A percentile compares a stretch with the other conserved stretches of the same genome.
These are phyloP conservation scores for Bryoerythrophyllum caledonicum DNA, from an alignment of 225 moss, liverwort and hornwort species.

Conservation along the genomic window DNA sequence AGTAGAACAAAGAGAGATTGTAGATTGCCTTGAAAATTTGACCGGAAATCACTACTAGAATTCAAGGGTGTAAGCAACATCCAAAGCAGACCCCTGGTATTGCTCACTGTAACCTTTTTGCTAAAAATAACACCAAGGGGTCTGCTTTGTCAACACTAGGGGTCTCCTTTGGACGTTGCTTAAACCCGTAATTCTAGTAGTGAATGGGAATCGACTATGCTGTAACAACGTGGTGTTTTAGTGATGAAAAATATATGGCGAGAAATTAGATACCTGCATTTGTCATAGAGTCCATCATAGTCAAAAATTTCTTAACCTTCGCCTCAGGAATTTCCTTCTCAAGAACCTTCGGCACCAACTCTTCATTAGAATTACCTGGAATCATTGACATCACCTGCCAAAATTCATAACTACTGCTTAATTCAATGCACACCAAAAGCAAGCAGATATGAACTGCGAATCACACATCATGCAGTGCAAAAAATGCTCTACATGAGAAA, in stretches of 20 bases:
- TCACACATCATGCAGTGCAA: neutral
- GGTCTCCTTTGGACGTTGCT: too few species aligned
- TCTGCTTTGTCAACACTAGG: too few species aligned
- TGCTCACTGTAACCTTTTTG: too few species aligned
- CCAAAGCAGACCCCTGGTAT: too few species aligned
- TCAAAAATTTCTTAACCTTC: slow-evolving; percentile 89
- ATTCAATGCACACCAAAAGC: neutral
- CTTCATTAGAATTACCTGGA: slow-evolving; percentile 78
- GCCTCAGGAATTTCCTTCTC: slow-evolving; percentile 79
- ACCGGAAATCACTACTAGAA: too few species aligned
- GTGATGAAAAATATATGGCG: neutral
- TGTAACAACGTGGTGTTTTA: neutral
- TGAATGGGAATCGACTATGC: neutral
- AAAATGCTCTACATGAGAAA: neutral
- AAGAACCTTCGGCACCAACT: slow-evolving; percentile 88
- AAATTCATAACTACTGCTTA: neutral
- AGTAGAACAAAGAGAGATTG: neutral
- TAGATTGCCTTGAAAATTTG: too few species aligned
- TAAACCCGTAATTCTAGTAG: too few species aligned
- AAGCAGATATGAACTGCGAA: neutral
- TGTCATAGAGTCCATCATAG: slow-evolving; percentile 98
- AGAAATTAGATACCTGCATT: slow-evolving; percentile 4
- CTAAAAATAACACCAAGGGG: too few species aligned
- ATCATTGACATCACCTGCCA: slow-evolving; percentile 92
- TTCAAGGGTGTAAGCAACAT: too few species aligned